Base-by-base conservation (phyloP, 257 asterid genomes). In the Jaltomata sinuosa region DNA sequence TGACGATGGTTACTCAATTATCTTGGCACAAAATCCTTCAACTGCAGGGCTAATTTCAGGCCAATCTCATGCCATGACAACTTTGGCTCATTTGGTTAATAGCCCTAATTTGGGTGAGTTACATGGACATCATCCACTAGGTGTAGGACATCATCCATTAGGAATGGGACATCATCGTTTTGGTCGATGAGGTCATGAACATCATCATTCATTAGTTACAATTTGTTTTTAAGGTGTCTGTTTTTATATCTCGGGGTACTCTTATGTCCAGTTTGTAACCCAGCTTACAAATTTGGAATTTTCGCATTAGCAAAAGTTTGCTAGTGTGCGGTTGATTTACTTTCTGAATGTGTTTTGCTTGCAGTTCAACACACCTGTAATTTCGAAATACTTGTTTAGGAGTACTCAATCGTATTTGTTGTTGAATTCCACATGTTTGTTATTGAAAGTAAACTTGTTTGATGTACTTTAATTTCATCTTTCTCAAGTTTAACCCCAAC, bases 1-100 rank as follows among this genome's bases (percentile, higher is more conserved):
- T 89, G 84, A 88, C 12, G 97, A 91, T 50, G 94, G 97, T 14
- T 92, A 89, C 47, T 91, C 91, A 52, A 89, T 93, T 1, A 85
- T 89, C 8, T 42, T 93, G 84, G 88, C 90, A 12, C 86, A 83
- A n/a, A 87, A 85, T 72, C 91, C 97, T 31, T 86, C 94, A 1
- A 93, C 94, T 16, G 87, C 72, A 40, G 78, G 32, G 8, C 80
- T 91, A 19, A 87, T 92, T 12, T 27, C 83, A 71, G 89, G 80
- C 12, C 93, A 92, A 18, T 92, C 96, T 29, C 85, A 62, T 12
- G 72, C 72, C 11, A 64, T 64, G 72, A 31, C 72, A 29, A 16
- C 72, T 14, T 64, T 64, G 72, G 42, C 22, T 64, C 21, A 64
- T 64, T 27, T 64, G 10, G 72, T 64, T 64, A 64, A 62, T 62